A percentile compares a stretch with the other conserved stretches of the same genome.
These are phyloP conservation scores for Suillus americanus DNA, from an alignment of 768 basidiomycete species.

Conservation along the genomic window DNA sequence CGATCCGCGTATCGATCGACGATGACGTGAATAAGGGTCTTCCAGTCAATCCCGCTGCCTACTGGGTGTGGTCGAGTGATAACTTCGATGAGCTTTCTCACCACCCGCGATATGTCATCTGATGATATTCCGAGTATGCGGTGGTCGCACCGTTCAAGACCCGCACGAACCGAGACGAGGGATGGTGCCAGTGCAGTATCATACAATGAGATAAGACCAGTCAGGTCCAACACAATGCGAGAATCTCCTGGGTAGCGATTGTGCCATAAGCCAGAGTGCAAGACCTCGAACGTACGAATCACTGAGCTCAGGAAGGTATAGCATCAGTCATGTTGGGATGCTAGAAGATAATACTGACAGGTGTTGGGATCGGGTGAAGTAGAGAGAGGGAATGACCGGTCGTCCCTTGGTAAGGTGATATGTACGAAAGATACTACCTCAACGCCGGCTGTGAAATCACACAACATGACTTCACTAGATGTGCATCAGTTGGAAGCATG, in stretches of 20 bases:
- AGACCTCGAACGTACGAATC: constrained; percentile 10
- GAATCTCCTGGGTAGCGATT: constrained; percentile 43
- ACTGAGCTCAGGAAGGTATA: not conserved
- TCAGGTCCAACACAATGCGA: constrained; percentile 42
- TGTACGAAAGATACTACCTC: constrained; percentile 39
- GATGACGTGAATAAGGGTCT: constrained; percentile 35
- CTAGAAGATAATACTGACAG: not conserved
- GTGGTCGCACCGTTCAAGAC: constrained; percentile 20
- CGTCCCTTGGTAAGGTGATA: constrained; percentile 13
- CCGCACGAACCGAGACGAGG: constrained; percentile 11
- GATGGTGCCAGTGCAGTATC: constrained; percentile 38
- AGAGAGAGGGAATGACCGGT: not conserved
- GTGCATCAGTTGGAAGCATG: not conserved
- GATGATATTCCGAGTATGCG: constrained; percentile 13
- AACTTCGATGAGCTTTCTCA: constrained; percentile 4
- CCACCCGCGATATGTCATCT: constrained; percentile 11
- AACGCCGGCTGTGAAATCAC: constrained; percentile 43
- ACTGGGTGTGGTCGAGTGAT: constrained; percentile 4
- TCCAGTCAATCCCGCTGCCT: constrained; percentile 43
- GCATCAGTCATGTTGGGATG: not conserved
- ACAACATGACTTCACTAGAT: constrained; percentile 48
- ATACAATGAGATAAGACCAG: constrained; percentile 43
- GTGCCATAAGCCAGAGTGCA: constrained; percentile 42
- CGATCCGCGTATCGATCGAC: constrained; percentile 41
- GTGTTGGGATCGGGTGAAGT: not conserved